Evolutionary conservation across 352 stramenopile species (phyloP), one percentile per base, ranked within the genome.

Genomic region (Pythium phragmiticola): DNA sequence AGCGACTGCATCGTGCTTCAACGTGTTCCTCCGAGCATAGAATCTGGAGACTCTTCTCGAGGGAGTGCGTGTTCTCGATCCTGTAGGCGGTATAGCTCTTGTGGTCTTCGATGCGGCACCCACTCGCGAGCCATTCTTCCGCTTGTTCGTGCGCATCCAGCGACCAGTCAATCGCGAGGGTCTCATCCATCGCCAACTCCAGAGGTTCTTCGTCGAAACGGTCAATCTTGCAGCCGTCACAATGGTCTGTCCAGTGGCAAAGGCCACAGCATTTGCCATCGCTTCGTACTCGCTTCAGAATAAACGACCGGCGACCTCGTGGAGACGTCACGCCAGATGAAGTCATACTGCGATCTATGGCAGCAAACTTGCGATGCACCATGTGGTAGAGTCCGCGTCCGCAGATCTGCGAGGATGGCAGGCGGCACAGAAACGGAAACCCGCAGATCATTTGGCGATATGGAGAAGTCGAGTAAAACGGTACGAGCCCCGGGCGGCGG

Each of bases 101-200:
- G 55, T 86, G 60, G 37, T 88, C 75, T 13, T 60, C 47, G 3
- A 72, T 69, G 19, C 60, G 28, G 26, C 60, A 69, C 2, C 65
- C 36, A 17, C 50, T 73, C 26, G 56, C 50, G 17, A 81, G 64
- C 33, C 59, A 67, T 11, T 74, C 58, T n/a, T 66, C 51, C n/a
- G 43, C 19, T 21, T 19, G 62, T 28, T 45, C 30, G 16, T 76
- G 65, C 0, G 57, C 7, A 14, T 81, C 61, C 0, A 72, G 28
- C 5, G 70, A 30, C 84, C 84, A 91, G 52, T 93, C 82, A 33
- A 93, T 80, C 4, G 82, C 80, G 50, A 91, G 74, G 9, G 75
- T 89, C 28, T 88, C 73, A 28, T 78, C 76, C 66, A 78, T 82
- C 9, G 66, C 54, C 28, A 83, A 47, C 21, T 81, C 68, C 11